Conservation (phyloP, 176 grass and related monocot species). For the Oryza glaberrima region DNA sequence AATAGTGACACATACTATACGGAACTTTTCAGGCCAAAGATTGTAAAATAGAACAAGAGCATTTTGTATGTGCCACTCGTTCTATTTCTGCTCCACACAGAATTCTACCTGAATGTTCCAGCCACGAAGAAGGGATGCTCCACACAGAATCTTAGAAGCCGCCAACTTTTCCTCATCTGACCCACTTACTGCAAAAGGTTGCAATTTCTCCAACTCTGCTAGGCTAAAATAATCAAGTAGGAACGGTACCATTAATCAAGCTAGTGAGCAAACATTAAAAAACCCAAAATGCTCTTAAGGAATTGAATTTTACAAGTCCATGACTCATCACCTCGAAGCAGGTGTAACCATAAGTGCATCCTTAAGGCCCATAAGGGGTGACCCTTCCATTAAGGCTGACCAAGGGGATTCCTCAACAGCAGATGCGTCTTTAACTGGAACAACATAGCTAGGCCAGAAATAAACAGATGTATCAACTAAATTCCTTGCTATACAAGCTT, state of each 20-base stretch:
- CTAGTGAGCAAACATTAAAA: not conserved
- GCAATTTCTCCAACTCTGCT: conserved; percentile 74
- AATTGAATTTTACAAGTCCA: not conserved
- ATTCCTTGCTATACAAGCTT: conserved; percentile 81
- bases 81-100: conserved; percentile 3
- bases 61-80: conserved; percentile 15
- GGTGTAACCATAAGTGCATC: conserved; percentile 74
- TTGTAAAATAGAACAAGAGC: not conserved
- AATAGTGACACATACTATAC: conserved; percentile 3
- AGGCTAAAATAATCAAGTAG: conserved; percentile 58
- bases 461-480: conserved; percentile 92
- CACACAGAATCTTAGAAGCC: conserved; percentile 79
- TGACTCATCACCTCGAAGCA: conserved; percentile 65
- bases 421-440: conserved; percentile 54
- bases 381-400: conserved; percentile 68
- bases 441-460: conserved; percentile 83
- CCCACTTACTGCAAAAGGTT: conserved; percentile 69
- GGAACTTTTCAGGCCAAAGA: not conserved
- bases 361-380: conserved; percentile 65
- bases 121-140: conserved; percentile 70
- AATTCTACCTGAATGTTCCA: conserved; percentile 88
- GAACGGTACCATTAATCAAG: conserved; percentile 10
- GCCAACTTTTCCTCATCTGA: conserved; percentile 72
- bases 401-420: conserved; percentile 66
- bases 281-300: not conserved